These are phyloP conservation scores for Arthrobotrys sphaeroides DNA, from an alignment of 2,329 filamentous ascomycete genomes.

Conservation along the genomic window DNA sequence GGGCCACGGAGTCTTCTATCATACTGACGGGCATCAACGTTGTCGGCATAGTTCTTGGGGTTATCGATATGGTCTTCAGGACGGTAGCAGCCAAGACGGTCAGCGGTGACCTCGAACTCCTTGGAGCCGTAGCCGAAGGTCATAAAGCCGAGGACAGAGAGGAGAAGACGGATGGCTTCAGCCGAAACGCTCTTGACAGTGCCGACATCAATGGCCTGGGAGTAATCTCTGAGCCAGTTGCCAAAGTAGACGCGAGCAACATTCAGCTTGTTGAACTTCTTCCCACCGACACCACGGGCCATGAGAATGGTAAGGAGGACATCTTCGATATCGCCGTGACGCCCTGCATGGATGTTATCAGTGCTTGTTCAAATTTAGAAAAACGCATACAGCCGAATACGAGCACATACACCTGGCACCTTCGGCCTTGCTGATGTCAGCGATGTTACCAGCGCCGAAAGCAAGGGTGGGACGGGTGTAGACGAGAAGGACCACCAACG, in stretches of 20 bases:
- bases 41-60: slow-evolving; percentile 85
- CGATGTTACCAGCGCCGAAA: slow-evolving; percentile 90
- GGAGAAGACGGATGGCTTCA: slow-evolving; percentile 86
- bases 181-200: slow-evolving; percentile 90
- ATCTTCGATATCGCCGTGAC: slow-evolving; percentile 93
- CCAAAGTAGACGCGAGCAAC: slow-evolving; percentile 94
- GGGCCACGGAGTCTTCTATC: slow-evolving; percentile 82
- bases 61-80: slow-evolving; percentile 85
- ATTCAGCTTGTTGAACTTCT: slow-evolving; percentile 88
- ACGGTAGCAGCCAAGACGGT: slow-evolving; percentile 81
- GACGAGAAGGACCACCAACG: slow-evolving; percentile 71
- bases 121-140: slow-evolving; percentile 83
- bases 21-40: slow-evolving; percentile 82
- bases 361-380: background rate
- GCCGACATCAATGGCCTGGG: slow-evolving; percentile 90
- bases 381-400: slow-evolving; percentile 11
- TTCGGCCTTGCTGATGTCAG: slow-evolving; percentile 79
- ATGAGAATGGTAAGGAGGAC: slow-evolving; percentile 77
- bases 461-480: slow-evolving; percentile 75
- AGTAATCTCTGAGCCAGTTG: slow-evolving; percentile 94
- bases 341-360: slow-evolving; percentile 63
- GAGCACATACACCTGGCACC: slow-evolving; percentile 76
- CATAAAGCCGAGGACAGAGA: slow-evolving; percentile 90
- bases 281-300: slow-evolving; percentile 70
- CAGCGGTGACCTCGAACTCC: slow-evolving; percentile 84